phyloP scores from a whole-genome alignment of 176 grass and related monocot genomes.

The Rhynchospora breviuscula region DNA sequence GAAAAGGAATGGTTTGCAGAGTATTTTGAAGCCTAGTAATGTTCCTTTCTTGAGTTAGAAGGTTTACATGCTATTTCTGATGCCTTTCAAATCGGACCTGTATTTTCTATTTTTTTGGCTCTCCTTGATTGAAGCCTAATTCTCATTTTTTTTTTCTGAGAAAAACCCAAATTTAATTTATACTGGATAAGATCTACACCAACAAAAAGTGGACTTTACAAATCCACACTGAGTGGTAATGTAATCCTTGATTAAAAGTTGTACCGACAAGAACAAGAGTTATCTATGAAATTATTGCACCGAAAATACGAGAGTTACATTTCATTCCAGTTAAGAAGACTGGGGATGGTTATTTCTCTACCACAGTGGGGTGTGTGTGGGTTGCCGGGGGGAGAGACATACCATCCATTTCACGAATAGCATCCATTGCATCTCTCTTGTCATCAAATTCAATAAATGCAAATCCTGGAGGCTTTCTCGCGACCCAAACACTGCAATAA shows the following conservation, averaged over 20 bases:
- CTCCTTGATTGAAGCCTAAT: background rate
- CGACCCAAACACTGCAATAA: constrained; percentile 80
- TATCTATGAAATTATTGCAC: background rate
- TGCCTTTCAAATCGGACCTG: background rate
- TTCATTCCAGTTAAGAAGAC: background rate
- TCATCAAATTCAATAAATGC: constrained; percentile 97
- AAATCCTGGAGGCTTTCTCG: constrained; percentile 85
- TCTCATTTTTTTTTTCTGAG: background rate
- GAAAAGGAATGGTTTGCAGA: background rate
- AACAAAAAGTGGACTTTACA: background rate
- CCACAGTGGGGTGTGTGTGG: background rate
- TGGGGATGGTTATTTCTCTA: background rate
- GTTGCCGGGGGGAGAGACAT: background rate
- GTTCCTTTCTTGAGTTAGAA: no score
- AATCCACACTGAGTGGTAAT: background rate
- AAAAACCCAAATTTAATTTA: background rate
- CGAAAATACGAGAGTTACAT: background rate
- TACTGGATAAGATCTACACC: background rate
- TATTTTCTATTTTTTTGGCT: background rate
- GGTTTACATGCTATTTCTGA: no score
- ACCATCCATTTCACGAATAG: constrained; percentile 86
- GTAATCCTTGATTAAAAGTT: background rate
- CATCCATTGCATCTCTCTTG: constrained; percentile 76
- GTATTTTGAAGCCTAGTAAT: background rate
- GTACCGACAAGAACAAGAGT: background rate